Evolutionary conservation across 768 basidiomycete genomes (phyloP).

Genomic region (Cubamyces lactineus): DNA sequence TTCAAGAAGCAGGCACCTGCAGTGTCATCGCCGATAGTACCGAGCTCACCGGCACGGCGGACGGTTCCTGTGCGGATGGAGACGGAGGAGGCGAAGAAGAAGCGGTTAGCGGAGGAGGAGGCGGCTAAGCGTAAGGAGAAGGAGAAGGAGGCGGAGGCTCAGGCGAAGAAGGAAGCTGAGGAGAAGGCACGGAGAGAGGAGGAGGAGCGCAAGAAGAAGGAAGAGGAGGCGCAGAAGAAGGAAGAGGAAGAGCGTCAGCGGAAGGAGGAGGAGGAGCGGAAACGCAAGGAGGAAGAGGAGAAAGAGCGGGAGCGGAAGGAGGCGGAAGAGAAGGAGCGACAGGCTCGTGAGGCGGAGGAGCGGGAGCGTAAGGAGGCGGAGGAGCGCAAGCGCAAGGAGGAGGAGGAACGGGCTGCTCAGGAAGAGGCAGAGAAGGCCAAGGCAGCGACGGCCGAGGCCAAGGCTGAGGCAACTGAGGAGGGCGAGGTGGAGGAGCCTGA

Average conservation of each 20-base stretch:
- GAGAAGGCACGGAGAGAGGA: constrained; percentile 30
- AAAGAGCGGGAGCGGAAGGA: constrained; percentile 46
- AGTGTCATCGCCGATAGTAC: constrained; percentile 43
- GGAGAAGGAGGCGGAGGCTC: constrained; percentile 53
- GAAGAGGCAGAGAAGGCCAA: constrained; percentile 43
- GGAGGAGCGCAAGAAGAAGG: constrained; percentile 31
- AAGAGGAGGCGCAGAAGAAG: constrained; percentile 54
- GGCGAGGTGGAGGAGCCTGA: constrained; percentile 50
- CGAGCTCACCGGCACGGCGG: constrained; percentile 41
- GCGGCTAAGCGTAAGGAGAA: constrained; percentile 30
- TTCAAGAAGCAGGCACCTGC: constrained; percentile 53
- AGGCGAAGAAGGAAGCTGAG: constrained; percentile 47
- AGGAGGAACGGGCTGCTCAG: constrained; percentile 40
- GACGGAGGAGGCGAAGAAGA: constrained; percentile 57
- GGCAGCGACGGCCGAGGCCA: constrained; percentile 34
- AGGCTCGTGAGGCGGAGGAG: constrained; percentile 43
- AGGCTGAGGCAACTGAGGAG: constrained; percentile 46
- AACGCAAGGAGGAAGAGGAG: constrained; percentile 40
- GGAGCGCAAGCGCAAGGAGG: constrained; percentile 45
- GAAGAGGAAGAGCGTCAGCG: constrained; percentile 41
- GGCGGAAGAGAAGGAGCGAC: constrained; percentile 49
- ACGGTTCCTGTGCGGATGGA: constrained; percentile 61
- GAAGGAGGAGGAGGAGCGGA: constrained; percentile 40
- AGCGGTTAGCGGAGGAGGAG: constrained; percentile 49
- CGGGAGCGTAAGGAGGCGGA: constrained; percentile 38